These are phyloP conservation scores for Sugiyamaella qingdaonensis DNA, from an alignment of 805 yeast species.

Conservation along the genomic window DNA sequence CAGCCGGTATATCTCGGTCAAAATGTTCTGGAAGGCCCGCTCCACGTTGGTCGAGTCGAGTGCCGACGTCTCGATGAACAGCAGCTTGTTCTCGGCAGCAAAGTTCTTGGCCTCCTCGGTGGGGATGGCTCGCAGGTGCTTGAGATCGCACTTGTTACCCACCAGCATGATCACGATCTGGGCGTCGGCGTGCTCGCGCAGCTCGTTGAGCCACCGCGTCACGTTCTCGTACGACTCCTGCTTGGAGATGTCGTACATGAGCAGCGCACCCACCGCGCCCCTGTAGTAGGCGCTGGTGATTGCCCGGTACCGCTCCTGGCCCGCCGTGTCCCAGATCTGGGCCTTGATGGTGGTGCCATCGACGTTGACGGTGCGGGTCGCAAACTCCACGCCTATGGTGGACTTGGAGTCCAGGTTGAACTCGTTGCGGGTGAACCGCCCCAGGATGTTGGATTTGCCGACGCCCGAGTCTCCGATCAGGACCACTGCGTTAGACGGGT, in stretches of 20 bases:
- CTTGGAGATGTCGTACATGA: conserved; percentile 92
- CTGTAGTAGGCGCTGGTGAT: conserved; percentile 96
- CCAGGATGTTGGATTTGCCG: conserved; percentile 89
- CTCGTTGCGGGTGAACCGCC: conserved; percentile 93
- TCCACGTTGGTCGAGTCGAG: conserved; percentile 93
- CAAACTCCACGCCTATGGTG: conserved; percentile 97
- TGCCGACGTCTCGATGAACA: conserved; percentile 92
- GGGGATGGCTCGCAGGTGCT: conserved; percentile 93
- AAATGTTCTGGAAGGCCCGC: conserved; percentile 85
- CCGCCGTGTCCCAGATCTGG: conserved; percentile 99
- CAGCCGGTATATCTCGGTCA: conserved; percentile 94
- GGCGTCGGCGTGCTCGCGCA: conserved; percentile 95
- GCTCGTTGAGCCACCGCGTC: conserved; percentile 89
- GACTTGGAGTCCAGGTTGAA: conserved; percentile 91
- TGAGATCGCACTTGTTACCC: conserved; percentile 93
- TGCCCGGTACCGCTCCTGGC: conserved; percentile 97
- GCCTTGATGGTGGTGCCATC: conserved; percentile 96
- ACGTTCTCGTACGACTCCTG: conserved; percentile 86
- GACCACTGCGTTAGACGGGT: conserved; percentile 51
- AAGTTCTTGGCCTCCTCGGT: conserved; percentile 95
- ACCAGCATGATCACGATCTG: conserved; percentile 94
- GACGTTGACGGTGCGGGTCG: conserved; percentile 88
- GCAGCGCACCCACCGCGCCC: conserved; percentile 96
- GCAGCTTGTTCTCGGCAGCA: conserved; percentile 82
- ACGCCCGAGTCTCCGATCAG: conserved; percentile 97